Base-by-base conservation (phyloP, 305 asterid species). In the Fraxinus platypoda region DNA sequence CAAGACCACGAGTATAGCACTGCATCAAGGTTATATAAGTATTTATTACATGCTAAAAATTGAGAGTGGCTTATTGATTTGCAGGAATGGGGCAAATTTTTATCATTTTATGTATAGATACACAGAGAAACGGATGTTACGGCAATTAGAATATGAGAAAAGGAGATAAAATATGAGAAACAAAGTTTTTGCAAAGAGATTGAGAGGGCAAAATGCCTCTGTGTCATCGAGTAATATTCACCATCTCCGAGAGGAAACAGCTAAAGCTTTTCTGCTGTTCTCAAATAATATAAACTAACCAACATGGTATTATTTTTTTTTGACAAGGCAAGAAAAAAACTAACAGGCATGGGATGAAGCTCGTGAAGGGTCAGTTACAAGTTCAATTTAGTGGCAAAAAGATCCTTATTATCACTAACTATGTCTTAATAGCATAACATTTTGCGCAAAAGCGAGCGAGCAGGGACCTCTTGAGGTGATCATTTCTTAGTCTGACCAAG, bases 401-500 rank as follows among this genome's bases (percentile, higher is more conserved):
- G 64, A 15, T 78, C 35, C 66, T 43, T 59, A 8, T 59, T 6
- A 59, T 70, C 68, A 78, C 77, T 75, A 26, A 68, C 33, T 25
- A 15, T 57, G 76, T 34, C 64, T 7, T 37, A 62, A 43, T 71
- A 38, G 64, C 59, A 71, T 30, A 37, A 68, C 78, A 21, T 37
- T 37, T 6, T 49, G 43, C 15, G 23, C 9, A 71, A 76, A 52
- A 70, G 41, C 6, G 25, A 62, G 31, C 30, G 74, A 70, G 78
- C 41, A 74, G 46, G 64, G 62, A 59, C 73, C 80, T 80, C 13
- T 57, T 43, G 15, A 3, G 26, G 66, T 28, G 25, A 6, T 1
- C 52, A 76, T 80, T 71, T 64, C 80, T 38, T 30, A 46, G 80
- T 30, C 59, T 34, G 37, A 64, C 79, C 11, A 64, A 83, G 59